Percentiles rank a stretch among this genome's conserved stretches.
Evolutionary conservation across 2,329 filamentous ascomycete species (phyloP).

Genomic region (Fusarium sp.): DNA sequence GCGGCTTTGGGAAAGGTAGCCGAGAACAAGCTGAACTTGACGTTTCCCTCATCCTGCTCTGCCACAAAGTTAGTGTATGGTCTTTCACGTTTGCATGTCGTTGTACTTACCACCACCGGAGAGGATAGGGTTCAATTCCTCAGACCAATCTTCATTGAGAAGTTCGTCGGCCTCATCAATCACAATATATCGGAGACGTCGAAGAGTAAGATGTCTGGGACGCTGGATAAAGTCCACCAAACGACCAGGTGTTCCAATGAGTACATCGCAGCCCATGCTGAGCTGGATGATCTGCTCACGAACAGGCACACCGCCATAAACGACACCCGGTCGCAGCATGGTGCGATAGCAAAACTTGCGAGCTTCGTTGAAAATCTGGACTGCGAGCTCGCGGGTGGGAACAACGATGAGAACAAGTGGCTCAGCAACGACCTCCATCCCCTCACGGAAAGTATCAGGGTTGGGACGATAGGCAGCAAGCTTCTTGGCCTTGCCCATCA

Average conservation of each 20-base stretch:
- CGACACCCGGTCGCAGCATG: conserved; percentile 90
- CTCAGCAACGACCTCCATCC: conserved; percentile 74
- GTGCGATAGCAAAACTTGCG: conserved; percentile 93
- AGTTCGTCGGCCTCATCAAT: conserved; percentile 98
- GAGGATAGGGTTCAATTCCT: conserved; percentile 80
- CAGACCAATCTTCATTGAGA: conserved; percentile 81
- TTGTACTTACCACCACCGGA: conserved; percentile 77
- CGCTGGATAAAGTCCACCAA: conserved; percentile 85
- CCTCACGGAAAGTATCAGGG: conserved; percentile 63
- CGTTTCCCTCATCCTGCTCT: conserved; percentile 79
- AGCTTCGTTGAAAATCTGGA: conserved; percentile 95
- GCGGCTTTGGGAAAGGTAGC: conserved; percentile 90
- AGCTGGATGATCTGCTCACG: conserved; percentile 78
- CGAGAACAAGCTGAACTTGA: conserved; percentile 86
- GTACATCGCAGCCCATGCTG: conserved; percentile 84
- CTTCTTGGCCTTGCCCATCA: conserved; percentile 97
- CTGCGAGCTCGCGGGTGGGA: conserved; percentile 89
- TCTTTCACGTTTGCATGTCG: neutral
- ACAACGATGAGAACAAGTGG: conserved; percentile 87
- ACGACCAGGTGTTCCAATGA: conserved; percentile 89
- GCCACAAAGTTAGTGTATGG: conserved; percentile 47
- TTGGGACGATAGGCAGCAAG: conserved; percentile 82
- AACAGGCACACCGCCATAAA: conserved; percentile 86
- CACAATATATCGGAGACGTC: conserved; percentile 81
- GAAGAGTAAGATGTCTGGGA: conserved; percentile 74